phyloP scores from a whole-genome alignment of 495 filamentous ascomycete species.

The Chlorociboria aeruginascens region DNA sequence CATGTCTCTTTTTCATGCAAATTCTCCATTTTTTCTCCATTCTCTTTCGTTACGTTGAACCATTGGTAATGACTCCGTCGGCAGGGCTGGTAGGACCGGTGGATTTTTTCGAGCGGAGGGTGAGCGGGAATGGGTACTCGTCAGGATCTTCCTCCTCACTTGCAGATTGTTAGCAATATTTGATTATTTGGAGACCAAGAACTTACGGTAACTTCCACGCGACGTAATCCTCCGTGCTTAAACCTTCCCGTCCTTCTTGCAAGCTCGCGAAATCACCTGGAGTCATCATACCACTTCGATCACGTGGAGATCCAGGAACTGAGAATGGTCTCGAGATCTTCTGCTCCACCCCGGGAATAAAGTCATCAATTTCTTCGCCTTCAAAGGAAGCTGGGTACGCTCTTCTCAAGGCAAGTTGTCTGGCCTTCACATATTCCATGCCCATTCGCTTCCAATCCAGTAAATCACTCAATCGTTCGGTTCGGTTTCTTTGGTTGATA shows the following conservation, averaged over 20 bases:
- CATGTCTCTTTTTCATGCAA: not conserved
- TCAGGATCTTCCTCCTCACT: slow-evolving; percentile 95
- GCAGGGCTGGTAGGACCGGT: slow-evolving; percentile 17
- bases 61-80: slow-evolving; percentile 14
- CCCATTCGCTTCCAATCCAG: slow-evolving; percentile 99
- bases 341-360: slow-evolving; percentile 51
- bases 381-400: slow-evolving; percentile 54
- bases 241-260: slow-evolving; percentile 85
- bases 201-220: slow-evolving; percentile 97
- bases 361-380: slow-evolving; percentile 7
- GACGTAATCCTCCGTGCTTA: slow-evolving; percentile 95
- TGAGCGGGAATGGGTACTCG: slow-evolving; percentile 86
- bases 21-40: not conserved
- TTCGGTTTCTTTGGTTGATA: slow-evolving; percentile 98
- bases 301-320: slow-evolving; percentile 81
- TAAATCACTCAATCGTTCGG: slow-evolving; percentile 85
- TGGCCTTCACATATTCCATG: slow-evolving; percentile 95
- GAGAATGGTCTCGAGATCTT: slow-evolving; percentile 92
- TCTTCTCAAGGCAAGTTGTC: slow-evolving; percentile 81
- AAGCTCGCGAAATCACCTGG: slow-evolving; percentile 94
- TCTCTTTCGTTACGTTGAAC: not conserved
- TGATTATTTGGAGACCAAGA: not conserved
- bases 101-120: slow-evolving; percentile 44
- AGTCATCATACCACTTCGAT: slow-evolving; percentile 95
- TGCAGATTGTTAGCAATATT: slow-evolving; percentile 25